Evolutionary conservation across 805 yeast genomes (phyloP), one percentile per base, ranked within the genome.

Genomic region (Candida multigemmis): DNA sequence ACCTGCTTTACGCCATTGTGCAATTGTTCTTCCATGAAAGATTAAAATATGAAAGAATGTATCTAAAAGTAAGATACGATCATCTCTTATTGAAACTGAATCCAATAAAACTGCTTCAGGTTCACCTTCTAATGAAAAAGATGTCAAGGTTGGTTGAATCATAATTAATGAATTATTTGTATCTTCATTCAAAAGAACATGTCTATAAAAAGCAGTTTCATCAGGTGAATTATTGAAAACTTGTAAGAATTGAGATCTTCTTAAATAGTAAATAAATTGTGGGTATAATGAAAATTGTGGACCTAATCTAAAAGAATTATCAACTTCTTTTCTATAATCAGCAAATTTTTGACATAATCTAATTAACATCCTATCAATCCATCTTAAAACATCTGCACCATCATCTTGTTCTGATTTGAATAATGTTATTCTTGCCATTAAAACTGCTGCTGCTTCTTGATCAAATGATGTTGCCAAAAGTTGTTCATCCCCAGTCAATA

Each of bases 351-450:
- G 32, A 31, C 65, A 57, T 33, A 46, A 54, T 21, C 56, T 55
- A 28, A 58, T 42, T 14, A 56, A 41, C 31, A 44, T 32, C 42
- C 94, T 76, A 60, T 91, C 98, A 35, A 85, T 77, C 96, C 96
- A 89, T 54, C 94, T 68, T 46, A 87, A 69, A 13, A 89, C 82
- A 50, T 89, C 97, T 9, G 93, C 87, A 22, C 91, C 91, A 44
- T 85, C 94, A 45, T 86, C 95, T 38, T 62, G 67, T 40, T 61
- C 68, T 14, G 80, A 71, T 52, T 86, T 86, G 66, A 71, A 79
- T 23, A 89, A 86, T 7, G 96, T 91, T 29, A 89, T 65, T 36
- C 83, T 58, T 1, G 80, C 74, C 36, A 74, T 50, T 22, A 76
- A 48, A 0, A 77, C 79, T 3, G 77, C 65, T 0, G 82, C 79